Evolutionary conservation across 2,329 filamentous ascomycete species (phyloP).

Genomic region (Botrytis galanthina): DNA sequence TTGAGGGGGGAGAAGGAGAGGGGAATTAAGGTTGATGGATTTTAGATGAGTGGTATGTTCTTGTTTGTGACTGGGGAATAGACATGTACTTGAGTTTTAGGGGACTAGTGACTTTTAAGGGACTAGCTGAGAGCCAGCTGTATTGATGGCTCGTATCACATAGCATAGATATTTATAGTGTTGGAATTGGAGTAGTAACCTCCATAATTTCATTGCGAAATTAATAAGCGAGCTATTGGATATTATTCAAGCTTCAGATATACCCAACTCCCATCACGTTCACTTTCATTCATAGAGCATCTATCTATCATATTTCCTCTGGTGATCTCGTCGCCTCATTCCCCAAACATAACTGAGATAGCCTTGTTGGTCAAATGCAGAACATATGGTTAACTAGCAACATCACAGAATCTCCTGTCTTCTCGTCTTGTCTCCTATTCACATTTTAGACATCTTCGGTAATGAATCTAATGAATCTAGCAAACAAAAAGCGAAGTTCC

Average conservation of each 20-base stretch:
- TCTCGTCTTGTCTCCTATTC: neutral
- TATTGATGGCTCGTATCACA: neutral
- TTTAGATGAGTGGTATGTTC: conserved; percentile 11
- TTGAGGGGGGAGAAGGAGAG: conserved; percentile 37
- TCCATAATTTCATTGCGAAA: neutral
- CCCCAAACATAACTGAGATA: neutral
- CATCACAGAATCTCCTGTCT: neutral
- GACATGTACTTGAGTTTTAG: neutral
- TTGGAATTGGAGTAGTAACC: neutral
- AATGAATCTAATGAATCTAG: neutral
- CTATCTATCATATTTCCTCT: neutral
- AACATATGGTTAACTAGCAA: neutral
- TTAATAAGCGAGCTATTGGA: neutral
- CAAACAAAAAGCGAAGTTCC: neutral
- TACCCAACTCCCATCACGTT: neutral
- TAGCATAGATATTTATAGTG: neutral
- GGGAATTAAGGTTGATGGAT: conserved; percentile 33
- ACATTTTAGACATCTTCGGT: neutral
- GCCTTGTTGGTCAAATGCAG: neutral
- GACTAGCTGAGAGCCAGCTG: neutral
- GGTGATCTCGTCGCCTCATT: neutral
- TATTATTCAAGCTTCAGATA: neutral
- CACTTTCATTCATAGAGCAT: neutral
- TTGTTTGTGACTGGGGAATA: neutral
- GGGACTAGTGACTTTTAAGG: neutral